Conservation (phyloP, 148 eudicot genomes). For the Rhododendron vialii region DNA sequence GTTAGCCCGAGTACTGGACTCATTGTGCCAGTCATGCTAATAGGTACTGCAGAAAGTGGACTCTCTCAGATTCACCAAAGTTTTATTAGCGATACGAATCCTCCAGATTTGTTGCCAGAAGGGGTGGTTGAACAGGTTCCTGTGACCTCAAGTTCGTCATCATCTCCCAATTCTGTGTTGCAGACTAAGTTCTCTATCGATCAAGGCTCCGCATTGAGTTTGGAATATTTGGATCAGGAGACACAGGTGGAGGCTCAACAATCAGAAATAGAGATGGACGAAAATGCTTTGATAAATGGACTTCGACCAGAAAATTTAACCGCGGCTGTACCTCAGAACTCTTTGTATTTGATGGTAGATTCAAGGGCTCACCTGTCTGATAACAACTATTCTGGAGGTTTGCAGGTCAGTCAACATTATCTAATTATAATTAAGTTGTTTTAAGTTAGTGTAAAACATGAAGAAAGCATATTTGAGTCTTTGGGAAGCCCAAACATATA, state of each 20-base stretch:
- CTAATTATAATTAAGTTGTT: not conserved
- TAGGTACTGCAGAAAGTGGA: not conserved
- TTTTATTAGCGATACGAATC: constrained; percentile 1
- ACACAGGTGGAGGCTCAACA: constrained; percentile 6
- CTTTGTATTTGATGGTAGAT: not conserved
- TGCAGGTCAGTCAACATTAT: constrained; percentile 7
- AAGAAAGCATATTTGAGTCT: not conserved
- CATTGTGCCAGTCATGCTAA: constrained; percentile 5
- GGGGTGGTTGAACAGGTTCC: constrained; percentile 20
- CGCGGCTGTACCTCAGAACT: not conserved
- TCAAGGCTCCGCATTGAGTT: constrained; percentile 8
- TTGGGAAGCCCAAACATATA: not conserved
- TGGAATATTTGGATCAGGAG: constrained; percentile 10
- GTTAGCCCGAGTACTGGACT: constrained; percentile 9
- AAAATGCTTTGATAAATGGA: constrained; percentile 5
- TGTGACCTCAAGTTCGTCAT: constrained; percentile 16
- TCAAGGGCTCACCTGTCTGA: not conserved
- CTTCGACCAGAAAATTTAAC: not conserved
- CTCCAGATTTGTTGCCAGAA: constrained; percentile 11
- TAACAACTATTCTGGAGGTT: not conserved
- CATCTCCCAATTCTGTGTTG: constrained; percentile 38
- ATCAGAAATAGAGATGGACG: constrained; percentile 9
- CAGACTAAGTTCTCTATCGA: constrained; percentile 25
- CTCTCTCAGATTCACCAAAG: not conserved
- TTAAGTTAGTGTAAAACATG: not conserved